Evolutionary conservation across 176 grass and related monocot species (phyloP), one percentile per base, ranked within the genome.

Genomic region (Saccharum spontaneum): DNA sequence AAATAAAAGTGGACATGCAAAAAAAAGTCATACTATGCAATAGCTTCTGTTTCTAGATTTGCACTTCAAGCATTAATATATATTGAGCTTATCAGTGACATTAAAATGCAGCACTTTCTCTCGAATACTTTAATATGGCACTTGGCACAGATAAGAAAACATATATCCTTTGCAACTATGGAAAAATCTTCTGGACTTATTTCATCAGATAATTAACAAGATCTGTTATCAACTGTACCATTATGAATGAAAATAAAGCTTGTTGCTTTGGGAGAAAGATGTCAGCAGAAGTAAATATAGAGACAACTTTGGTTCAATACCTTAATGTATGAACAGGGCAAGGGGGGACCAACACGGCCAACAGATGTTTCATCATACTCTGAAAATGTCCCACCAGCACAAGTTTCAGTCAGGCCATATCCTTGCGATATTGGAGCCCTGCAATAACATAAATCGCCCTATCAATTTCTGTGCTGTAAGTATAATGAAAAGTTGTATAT

Each of bases 401-500:
- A 98, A 16, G 95, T 98, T 93, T 98, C 95, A 73, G 95, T 98
- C 5, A 98, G 82, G 82, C 95, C 95, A 91, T 98, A 98, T 84
- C 95, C 95, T 93, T 98, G 95, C 3, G 90, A 89, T 83, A 98
- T 98, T 71, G 91, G 90, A 79, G 95, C 91, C 68, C 95, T 98
- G 86, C 28, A 79, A 73, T 39, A 84, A 68, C 86, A 88, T 64
- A 79, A 62, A 1, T 55, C 16, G 40, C 20, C 28, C 4, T 5
- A 62, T 62, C 41, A 81, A 67, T 54, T 80, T 33, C 23, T 61
- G 41, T 8, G 17, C 60, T 66, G 62, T 67, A 33, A 83, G 33
- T 81, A 74, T 1, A 10, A 23, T 62, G 45, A 39, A 60, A 43
- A 75, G 70, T 37, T 11, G 1, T 26, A 49, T 5, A 34, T 50